Evolutionary conservation across 257 asterid species (phyloP).

Genomic region (Solanum bulbocastanum): DNA sequence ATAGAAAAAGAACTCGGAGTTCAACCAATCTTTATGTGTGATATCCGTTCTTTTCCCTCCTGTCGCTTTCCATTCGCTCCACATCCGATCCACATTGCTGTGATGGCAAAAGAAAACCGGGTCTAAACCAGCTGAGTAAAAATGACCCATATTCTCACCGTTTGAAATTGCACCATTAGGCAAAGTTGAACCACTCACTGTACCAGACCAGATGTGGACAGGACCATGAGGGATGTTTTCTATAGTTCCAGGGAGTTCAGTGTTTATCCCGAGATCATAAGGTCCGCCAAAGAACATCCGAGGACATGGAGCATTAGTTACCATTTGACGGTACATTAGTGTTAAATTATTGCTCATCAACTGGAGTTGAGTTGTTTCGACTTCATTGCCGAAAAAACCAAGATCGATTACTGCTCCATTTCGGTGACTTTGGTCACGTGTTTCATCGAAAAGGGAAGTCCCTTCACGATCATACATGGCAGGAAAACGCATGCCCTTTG

Average conservation of each 20-base stretch:
- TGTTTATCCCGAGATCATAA: not conserved
- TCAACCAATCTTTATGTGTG: conserved; percentile 17
- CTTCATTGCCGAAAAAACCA: not conserved
- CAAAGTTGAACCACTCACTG: not conserved
- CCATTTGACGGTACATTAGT: conserved; percentile 8
- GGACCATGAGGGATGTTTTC: not conserved
- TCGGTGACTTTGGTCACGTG: not conserved
- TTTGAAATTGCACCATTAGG: not conserved
- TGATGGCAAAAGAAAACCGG: conserved; percentile 11
- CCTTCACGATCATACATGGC: not conserved
- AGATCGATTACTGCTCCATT: not conserved
- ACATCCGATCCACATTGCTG: conserved; percentile 1
- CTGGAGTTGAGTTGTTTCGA: not conserved
- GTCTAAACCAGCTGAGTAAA: not conserved
- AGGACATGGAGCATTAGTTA: not conserved
- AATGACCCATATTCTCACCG: conserved; percentile 5
- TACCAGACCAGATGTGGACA: not conserved
- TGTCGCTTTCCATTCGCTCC: not conserved
- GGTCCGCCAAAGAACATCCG: conserved; percentile 1
- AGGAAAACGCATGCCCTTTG: conserved; percentile 11
- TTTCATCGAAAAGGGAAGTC: conserved; percentile 5
- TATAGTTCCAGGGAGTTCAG: not conserved
- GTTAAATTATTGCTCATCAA: not conserved
- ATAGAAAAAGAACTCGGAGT: conserved; percentile 43
- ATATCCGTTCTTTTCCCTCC: conserved; percentile 14